Base-by-base conservation (phyloP, 805 yeast species). In the Suhomyces sp. region DNA sequence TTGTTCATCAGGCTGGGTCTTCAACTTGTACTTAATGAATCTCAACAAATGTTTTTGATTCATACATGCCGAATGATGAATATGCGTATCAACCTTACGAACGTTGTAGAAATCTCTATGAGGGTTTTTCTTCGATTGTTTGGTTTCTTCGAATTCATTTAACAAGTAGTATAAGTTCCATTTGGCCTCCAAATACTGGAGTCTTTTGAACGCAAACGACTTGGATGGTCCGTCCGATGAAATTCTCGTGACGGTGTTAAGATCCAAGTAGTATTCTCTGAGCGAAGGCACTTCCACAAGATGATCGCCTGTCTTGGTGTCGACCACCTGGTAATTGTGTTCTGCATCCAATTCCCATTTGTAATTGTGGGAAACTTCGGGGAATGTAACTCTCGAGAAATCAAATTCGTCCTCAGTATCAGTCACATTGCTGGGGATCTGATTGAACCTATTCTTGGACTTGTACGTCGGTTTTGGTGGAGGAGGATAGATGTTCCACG, bases 1-100 rank as follows among this genome's bases (percentile, higher is more conserved):
- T 43, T 84, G 82, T 57, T 95, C 96, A 47, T 87, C 76, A 2
- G 95, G 90, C 30, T 70, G 67, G 40, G 87, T 85, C 65, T 91
- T 88, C 63, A 93, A 80, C 65, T 93, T 93, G 58, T 88, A 87
- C 63, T 93, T 93, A 60, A 93, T 93, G 60, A 87, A 93, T 51
- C 99, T 81, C 46, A 93, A 70, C 51, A 93, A 68, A 65, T 93
- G 99, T 63, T 93, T 93, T 65, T 93, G 98, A 54, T 95, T 95
- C 98, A 95, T 95, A 61, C 97, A 90, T 8, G 99, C 99, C 7
- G 96, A 86, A 59, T 95, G 98, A 59, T 93, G 99, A 50, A 93
- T 96, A 71, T 93, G 99, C 13, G 98, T 93, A 56, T 91, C 98
- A 24, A 93, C 97, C 58, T 91, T 91, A 65, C 98, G 79, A 28